Conservation (phyloP, 1,284 basidiomycete species). For the Flammula alnicola region DNA sequence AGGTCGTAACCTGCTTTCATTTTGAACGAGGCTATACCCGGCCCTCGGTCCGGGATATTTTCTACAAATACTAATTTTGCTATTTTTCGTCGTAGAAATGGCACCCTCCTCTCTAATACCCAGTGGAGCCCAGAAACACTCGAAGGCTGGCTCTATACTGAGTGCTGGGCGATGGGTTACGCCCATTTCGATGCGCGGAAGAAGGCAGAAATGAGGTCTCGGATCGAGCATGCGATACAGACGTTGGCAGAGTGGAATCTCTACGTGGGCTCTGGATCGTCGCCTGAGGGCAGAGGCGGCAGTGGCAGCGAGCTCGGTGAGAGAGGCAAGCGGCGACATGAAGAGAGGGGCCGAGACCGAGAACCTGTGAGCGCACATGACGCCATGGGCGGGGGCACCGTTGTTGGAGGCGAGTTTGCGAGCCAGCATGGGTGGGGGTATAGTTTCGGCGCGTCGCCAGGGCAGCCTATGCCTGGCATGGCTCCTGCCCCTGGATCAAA, state of each 20-base stretch:
- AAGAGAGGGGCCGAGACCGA: conserved; percentile 4
- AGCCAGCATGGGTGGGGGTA: conserved; percentile 17
- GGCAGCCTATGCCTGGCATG: too few relatives aligned
- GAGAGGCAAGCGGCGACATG: conserved; percentile 1
- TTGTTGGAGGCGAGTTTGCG: conserved; percentile 12
- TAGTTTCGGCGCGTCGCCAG: conserved; percentile 1
- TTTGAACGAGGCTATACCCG: too few relatives aligned
- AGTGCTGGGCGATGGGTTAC: conserved; percentile 65
- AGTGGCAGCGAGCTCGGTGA: conserved; percentile 3
- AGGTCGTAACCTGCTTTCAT: too few relatives aligned
- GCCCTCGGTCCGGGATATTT: too few relatives aligned
- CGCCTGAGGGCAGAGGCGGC: not conserved
- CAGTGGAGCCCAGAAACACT: conserved; percentile 57
- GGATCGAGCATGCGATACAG: conserved; percentile 57
- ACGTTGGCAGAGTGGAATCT: conserved; percentile 32
- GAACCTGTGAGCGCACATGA: conserved; percentile 16
- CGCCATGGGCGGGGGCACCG: conserved; percentile 24
- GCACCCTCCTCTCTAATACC: conserved; percentile 51
- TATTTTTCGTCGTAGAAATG: conserved; percentile 43
- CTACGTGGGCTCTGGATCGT: conserved; percentile 5
- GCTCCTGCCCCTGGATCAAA: too few relatives aligned
- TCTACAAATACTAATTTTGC: not conserved
- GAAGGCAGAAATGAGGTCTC: conserved; percentile 46
- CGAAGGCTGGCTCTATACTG: conserved; percentile 54
- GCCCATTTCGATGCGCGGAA: conserved; percentile 46